Percentiles rank a stretch among this genome's conserved stretches.
Conservation (phyloP, 2,329 filamentous ascomycete species). For the Monascus ruber region DNA sequence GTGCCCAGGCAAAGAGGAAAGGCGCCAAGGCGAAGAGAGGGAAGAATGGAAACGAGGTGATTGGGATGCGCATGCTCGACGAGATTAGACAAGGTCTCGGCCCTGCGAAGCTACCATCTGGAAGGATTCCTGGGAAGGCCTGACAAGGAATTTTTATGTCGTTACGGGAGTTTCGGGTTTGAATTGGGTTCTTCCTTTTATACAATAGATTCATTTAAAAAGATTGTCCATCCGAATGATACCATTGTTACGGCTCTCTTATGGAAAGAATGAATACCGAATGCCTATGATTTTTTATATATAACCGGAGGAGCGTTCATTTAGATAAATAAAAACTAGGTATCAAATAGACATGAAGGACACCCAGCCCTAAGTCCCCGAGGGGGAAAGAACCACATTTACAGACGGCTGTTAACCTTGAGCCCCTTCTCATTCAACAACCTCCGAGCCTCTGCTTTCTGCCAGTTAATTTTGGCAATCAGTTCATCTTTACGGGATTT, state of each 20-base stretch:
- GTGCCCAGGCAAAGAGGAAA: constrained; percentile 31
- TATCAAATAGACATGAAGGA: constrained; percentile 5
- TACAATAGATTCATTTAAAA: too few relatives aligned
- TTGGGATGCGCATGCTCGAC: constrained; percentile 78
- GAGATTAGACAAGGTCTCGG: constrained; percentile 75
- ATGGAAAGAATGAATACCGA: too few relatives aligned
- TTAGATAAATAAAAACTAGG: constrained; percentile 20
- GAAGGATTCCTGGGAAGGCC: constrained; percentile 18
- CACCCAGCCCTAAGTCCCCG: constrained; percentile 4
- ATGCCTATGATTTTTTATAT: too few relatives aligned
- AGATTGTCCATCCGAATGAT: too few relatives aligned
- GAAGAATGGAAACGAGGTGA: constrained; percentile 70
- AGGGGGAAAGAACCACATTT: constrained; percentile 6
- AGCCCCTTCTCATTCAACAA: constrained; percentile 27
- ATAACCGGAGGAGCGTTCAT: too few relatives aligned
- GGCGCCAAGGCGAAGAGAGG: constrained; percentile 46
- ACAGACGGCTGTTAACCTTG: constrained; percentile 26
- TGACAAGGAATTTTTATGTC: constrained; percentile 3
- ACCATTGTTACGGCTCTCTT: too few relatives aligned
- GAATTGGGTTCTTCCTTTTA: too few relatives aligned
- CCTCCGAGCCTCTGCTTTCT: constrained; percentile 26
- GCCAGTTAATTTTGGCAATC: constrained; percentile 32
- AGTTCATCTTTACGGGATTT: constrained; percentile 35
- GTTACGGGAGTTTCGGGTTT: too few relatives aligned
- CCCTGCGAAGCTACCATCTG: constrained; percentile 50